These are phyloP conservation scores for Eucalyptus virginea DNA, from an alignment of 345 rosid species.

Conservation along the genomic window DNA sequence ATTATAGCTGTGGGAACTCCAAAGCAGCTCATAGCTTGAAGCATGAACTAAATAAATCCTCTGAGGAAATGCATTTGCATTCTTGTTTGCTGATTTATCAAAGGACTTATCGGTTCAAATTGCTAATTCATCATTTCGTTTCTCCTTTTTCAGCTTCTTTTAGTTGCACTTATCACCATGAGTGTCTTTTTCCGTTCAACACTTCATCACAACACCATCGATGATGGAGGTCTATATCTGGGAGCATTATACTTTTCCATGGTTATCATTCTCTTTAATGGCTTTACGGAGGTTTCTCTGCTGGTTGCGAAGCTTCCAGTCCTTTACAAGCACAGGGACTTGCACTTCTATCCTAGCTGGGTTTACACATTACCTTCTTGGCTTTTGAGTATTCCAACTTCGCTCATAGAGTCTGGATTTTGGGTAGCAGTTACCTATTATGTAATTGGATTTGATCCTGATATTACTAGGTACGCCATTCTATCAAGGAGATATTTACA, in stretches of 20 bases:
- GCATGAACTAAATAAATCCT: background rate
- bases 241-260: slow-evolving; percentile 90
- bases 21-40: background rate
- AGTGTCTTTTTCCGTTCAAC: slow-evolving; percentile 88
- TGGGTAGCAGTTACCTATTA: slow-evolving; percentile 92
- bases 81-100: background rate
- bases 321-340: slow-evolving; percentile 91
- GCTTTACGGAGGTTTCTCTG: slow-evolving; percentile 97
- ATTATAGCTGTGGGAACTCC: background rate
- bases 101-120: background rate
- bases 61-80: background rate
- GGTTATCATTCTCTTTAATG: slow-evolving; percentile 96
- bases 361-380: slow-evolving; percentile 90
- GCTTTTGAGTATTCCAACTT: slow-evolving; percentile 79
- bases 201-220: slow-evolving; percentile 67
- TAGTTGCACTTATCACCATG: slow-evolving; percentile 92
- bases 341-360: slow-evolving; percentile 97
- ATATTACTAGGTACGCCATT: slow-evolving; percentile 45
- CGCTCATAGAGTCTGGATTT: slow-evolving; percentile 79
- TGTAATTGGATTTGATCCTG: slow-evolving; percentile 88
- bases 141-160: slow-evolving; percentile 61
- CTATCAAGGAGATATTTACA: background rate
- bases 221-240: slow-evolving; percentile 83
- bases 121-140: background rate
- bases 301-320: slow-evolving; percentile 93